phyloP scores from a whole-genome alignment of 345 rosid genomes.

The Eucalyptus tenuipes region DNA sequence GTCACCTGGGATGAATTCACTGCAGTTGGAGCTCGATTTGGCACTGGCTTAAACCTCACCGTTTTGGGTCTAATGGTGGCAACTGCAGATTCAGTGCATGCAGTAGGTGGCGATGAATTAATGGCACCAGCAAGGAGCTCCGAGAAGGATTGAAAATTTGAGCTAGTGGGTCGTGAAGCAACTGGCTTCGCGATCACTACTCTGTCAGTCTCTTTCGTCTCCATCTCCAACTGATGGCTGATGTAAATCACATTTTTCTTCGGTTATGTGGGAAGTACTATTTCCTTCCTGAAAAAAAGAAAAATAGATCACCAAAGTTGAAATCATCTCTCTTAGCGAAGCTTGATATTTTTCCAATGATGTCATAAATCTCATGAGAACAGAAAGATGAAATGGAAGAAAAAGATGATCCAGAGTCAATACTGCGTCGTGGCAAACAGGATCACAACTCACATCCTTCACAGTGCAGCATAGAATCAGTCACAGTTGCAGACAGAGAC shows the following conservation, averaged over 20 bases:
- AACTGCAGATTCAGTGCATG: slow-evolving; percentile 23
- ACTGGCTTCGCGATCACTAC: slow-evolving; percentile 69
- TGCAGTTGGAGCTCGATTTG: slow-evolving; percentile 16
- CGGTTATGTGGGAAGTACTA: not conserved
- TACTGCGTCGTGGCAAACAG: not conserved
- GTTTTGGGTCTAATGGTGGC: slow-evolving; percentile 77
- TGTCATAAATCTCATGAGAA: not conserved
- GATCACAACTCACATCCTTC: not conserved
- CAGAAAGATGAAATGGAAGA: not conserved
- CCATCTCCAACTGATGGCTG: slow-evolving; percentile 26
- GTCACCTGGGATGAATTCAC: slow-evolving; percentile 37
- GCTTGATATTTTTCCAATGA: not conserved
- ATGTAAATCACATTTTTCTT: not conserved
- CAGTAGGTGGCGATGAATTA: slow-evolving; percentile 28
- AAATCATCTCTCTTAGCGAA: not conserved
- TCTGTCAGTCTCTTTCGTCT: slow-evolving; percentile 56
- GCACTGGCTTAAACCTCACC: slow-evolving; percentile 39
- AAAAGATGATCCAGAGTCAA: not conserved
- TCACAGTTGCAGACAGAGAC: not conserved
- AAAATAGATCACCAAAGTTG: not conserved
- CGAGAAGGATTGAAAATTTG: slow-evolving; percentile 51
- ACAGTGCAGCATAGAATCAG: not conserved
- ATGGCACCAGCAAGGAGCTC: slow-evolving; percentile 60
- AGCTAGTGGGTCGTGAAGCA: slow-evolving; percentile 72
- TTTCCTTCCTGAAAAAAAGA: not conserved